These are phyloP conservation scores for Blastobotrys chiropterorum DNA, from an alignment of 805 yeast species.

Conservation along the genomic window DNA sequence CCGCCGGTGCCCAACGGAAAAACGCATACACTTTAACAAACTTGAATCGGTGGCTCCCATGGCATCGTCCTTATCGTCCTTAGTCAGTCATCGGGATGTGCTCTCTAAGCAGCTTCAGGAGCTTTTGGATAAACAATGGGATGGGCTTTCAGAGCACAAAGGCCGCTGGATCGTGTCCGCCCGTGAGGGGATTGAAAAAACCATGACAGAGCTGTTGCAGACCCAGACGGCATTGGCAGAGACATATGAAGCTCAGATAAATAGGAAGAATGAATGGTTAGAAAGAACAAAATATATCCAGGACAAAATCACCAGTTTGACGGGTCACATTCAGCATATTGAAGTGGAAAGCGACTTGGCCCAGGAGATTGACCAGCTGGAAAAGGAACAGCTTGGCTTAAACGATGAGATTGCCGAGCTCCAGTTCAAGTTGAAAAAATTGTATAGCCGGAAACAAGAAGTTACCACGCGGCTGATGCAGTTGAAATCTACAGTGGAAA, in stretches of 20 bases:
- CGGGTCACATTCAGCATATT: not conserved
- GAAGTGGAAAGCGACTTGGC: slow-evolving; percentile 4
- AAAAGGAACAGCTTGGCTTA: slow-evolving; percentile 9
- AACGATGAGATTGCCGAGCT: slow-evolving; percentile 17
- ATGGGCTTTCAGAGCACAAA: slow-evolving; percentile 12
- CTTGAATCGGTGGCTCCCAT: not conserved
- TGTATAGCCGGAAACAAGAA: slow-evolving; percentile 10
- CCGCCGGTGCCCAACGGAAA: too few relatives aligned
- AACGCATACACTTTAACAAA: too few relatives aligned
- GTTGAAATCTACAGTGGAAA: slow-evolving; percentile 10
- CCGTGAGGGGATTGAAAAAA: slow-evolving; percentile 13
- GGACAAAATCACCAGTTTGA: slow-evolving; percentile 5
- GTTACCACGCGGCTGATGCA: slow-evolving; percentile 1
- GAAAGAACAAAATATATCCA: slow-evolving; percentile 3
- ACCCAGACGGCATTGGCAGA: slow-evolving; percentile 12
- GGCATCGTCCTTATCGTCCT: not conserved
- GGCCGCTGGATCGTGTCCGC: slow-evolving; percentile 12
- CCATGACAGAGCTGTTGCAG: slow-evolving; percentile 12
- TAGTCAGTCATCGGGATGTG: slow-evolving; percentile 5
- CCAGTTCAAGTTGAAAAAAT: slow-evolving; percentile 10
- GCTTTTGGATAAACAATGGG: slow-evolving; percentile 19
- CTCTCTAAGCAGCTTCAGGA: slow-evolving; percentile 11
- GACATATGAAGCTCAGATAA: slow-evolving; percentile 7
- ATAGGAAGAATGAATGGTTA: slow-evolving; percentile 7
- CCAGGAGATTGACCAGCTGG: slow-evolving; percentile 9